These are phyloP conservation scores for Aurantiochytrium sp. DNA, from an alignment of 108 stramenopile genomes.

Conservation along the genomic window DNA sequence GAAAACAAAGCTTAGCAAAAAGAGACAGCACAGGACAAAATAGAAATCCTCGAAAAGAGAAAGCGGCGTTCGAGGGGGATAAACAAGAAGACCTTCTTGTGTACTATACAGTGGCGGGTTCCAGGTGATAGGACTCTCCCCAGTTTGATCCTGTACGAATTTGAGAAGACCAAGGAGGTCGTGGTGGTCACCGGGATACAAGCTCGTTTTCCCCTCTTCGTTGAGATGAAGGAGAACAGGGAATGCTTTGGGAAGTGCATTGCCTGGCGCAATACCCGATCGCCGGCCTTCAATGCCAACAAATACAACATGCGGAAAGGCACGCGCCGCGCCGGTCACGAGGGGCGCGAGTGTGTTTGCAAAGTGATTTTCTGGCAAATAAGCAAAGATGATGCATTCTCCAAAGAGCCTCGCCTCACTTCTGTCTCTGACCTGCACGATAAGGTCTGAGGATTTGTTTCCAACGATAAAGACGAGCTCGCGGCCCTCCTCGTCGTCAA, in stretches of 20 bases:
- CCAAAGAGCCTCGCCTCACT: not conserved
- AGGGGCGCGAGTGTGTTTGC: not conserved
- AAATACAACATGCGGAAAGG: slow-evolving; percentile 1
- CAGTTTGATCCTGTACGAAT: not conserved
- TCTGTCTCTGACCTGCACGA: not conserved
- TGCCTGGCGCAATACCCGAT: not conserved
- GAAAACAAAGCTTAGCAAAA: too few species aligned
- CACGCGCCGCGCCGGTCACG: not conserved
- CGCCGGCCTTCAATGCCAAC: not conserved
- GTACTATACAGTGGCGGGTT: not conserved
- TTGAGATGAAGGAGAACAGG: not conserved
- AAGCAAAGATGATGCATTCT: not conserved
- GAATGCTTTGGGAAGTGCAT: not conserved
- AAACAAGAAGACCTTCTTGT: not conserved
- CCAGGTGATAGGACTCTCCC: not conserved
- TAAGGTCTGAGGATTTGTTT: not conserved
- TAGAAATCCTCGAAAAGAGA: not conserved
- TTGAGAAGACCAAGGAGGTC: not conserved
- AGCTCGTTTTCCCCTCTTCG: not conserved
- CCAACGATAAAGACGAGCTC: too few species aligned
- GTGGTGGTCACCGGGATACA: not conserved
- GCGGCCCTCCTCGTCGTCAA: too few species aligned
- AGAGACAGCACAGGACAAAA: not conserved
- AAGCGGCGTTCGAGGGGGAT: not conserved
- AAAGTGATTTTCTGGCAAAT: not conserved